Evolutionary conservation across 495 filamentous ascomycete species (phyloP).

Genomic region (Astrocystis sublimbata): DNA sequence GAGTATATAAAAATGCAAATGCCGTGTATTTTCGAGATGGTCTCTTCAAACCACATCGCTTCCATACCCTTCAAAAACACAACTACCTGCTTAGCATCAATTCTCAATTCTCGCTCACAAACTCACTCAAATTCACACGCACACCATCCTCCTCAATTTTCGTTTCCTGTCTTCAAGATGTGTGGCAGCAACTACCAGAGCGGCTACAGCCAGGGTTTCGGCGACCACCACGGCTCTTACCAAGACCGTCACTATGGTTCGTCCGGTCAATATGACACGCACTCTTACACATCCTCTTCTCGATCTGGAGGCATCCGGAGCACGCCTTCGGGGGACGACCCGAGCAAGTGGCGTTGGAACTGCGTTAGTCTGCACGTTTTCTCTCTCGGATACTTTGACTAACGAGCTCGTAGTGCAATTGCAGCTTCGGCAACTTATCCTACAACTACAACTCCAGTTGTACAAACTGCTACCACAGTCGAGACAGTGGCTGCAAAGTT

Average conservation of each 20-base stretch:
- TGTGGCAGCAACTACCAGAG: neutral
- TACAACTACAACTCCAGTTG: neutral
- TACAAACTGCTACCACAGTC: neutral
- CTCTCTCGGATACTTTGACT: neutral
- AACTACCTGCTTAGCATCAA: neutral
- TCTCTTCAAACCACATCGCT: neutral
- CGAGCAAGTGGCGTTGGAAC: constrained; percentile 2
- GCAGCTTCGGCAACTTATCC: neutral
- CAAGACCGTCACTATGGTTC: neutral
- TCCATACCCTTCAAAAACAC: neutral
- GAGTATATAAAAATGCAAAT: neutral
- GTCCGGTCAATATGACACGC: neutral
- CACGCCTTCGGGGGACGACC: neutral
- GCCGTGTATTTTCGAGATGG: neutral
- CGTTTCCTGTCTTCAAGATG: neutral
- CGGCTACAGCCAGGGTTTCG: neutral
- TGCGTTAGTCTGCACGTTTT: neutral
- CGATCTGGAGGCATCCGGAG: neutral
- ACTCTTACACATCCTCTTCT: neutral
- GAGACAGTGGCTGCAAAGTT: neutral
- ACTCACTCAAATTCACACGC: neutral
- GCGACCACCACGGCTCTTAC: neutral
- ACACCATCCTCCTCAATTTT: too few relatives aligned
- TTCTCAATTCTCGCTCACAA: neutral
- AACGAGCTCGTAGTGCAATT: neutral